Evolutionary conservation across 2,329 filamentous ascomycete species (phyloP).

Genomic region (Sordariomycetes sp.): DNA sequence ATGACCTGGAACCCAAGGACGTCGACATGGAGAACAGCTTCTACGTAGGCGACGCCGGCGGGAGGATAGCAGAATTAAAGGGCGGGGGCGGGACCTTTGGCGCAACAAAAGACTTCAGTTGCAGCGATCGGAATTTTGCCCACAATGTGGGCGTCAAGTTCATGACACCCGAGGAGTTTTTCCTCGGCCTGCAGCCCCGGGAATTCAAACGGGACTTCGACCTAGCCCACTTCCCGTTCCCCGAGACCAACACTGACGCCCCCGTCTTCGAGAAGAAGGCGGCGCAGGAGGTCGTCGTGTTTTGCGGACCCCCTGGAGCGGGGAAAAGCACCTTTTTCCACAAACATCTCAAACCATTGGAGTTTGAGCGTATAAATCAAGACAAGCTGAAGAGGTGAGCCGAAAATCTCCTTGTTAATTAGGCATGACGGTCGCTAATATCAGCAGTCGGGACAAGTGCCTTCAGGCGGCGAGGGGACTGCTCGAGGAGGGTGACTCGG

Average conservation of each 20-base stretch:
- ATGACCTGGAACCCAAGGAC: slow-evolving; percentile 38
- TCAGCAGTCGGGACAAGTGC: slow-evolving; percentile 42
- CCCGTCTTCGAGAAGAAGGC: slow-evolving; percentile 47
- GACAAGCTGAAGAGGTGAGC: slow-evolving; percentile 61
- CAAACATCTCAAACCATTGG: slow-evolving; percentile 61
- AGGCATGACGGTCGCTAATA: slow-evolving; percentile 8
- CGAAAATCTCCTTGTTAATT: slow-evolving; percentile 7
- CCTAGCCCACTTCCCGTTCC: slow-evolving; percentile 37
- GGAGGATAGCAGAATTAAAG: slow-evolving; percentile 31
- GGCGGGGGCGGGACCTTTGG: slow-evolving; percentile 28
- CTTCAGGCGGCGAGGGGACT: slow-evolving; percentile 58
- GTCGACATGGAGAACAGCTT: slow-evolving; percentile 62
- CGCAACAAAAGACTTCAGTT: slow-evolving; percentile 45
- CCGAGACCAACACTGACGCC: slow-evolving; percentile 2
- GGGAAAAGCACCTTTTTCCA: slow-evolving; percentile 91
- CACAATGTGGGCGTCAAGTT: slow-evolving; percentile 72
- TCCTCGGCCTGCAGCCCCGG: slow-evolving; percentile 53
- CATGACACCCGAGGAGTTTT: slow-evolving; percentile 84
- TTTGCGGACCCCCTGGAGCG: slow-evolving; percentile 78
- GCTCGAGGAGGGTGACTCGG: slow-evolving; percentile 50
- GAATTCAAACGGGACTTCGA: slow-evolving; percentile 62
- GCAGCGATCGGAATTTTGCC: slow-evolving; percentile 67
- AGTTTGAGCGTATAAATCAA: slow-evolving; percentile 81
- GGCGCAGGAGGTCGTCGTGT: slow-evolving; percentile 62
- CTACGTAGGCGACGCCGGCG: slow-evolving; percentile 81